A percentile compares a stretch with the other conserved stretches of the same genome.
Evolutionary conservation across 2,329 filamentous ascomycete genomes (phyloP).

Genomic region (Aspergillus sp.): DNA sequence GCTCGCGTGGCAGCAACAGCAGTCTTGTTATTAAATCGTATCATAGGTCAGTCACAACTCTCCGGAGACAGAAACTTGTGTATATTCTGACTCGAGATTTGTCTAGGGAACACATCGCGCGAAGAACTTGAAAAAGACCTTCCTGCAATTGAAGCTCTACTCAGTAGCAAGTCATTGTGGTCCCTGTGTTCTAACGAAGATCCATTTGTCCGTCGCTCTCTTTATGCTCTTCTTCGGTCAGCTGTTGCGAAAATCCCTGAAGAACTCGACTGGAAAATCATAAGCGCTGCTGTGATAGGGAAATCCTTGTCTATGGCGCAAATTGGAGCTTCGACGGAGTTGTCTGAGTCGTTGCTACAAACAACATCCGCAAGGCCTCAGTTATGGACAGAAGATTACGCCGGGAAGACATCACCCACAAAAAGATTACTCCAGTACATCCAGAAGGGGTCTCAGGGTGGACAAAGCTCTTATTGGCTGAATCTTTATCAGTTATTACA

Average conservation of each 20-base stretch:
- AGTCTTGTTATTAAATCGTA: slow-evolving; percentile 48
- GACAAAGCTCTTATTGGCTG: slow-evolving; percentile 65
- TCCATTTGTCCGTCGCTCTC: slow-evolving; percentile 50
- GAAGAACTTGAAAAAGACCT: slow-evolving; percentile 55
- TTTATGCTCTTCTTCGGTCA: slow-evolving; percentile 51
- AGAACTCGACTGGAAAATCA: slow-evolving; percentile 55
- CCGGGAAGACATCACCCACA: slow-evolving; percentile 49
- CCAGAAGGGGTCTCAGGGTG: slow-evolving; percentile 77
- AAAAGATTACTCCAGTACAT: slow-evolving; percentile 64
- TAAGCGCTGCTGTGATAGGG: slow-evolving; percentile 63
- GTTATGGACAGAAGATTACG: slow-evolving; percentile 65
- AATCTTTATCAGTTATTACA: slow-evolving; percentile 57
- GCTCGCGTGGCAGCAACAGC: slow-evolving; percentile 64
- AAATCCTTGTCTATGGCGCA: slow-evolving; percentile 70
- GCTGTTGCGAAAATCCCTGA: slow-evolving; percentile 44
- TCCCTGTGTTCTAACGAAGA: slow-evolving; percentile 52
- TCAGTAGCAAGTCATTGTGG: slow-evolving; percentile 59
- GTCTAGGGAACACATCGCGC: slow-evolving; percentile 26
- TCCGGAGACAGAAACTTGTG: background rate
- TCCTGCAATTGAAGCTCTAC: slow-evolving; percentile 57
- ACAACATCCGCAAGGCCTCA: slow-evolving; percentile 60
- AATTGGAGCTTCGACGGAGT: slow-evolving; percentile 64
- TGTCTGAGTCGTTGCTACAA: slow-evolving; percentile 58
- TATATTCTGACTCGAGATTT: slow-evolving; percentile 9
- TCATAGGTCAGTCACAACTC: slow-evolving; percentile 38